Evolutionary conservation across 495 filamentous ascomycete species (phyloP), one percentile per base, ranked within the genome.

Genomic region (Zalerion maritima): DNA sequence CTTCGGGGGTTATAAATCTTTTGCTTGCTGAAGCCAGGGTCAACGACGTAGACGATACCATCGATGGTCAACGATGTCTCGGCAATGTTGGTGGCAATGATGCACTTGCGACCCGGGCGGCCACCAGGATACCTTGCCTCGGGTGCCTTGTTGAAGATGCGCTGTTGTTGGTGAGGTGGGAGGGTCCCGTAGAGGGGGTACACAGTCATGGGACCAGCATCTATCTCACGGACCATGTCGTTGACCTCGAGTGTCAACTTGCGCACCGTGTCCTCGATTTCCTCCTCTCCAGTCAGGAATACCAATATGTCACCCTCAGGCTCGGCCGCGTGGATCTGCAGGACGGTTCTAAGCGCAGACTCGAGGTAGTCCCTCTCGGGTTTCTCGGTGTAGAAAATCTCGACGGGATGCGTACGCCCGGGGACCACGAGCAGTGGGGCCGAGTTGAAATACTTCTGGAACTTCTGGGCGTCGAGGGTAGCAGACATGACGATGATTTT

Each of bases 401-500:
- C 86, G 37, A 99, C 91, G 5, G 89, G 85, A 52, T 93, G 78
- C 4, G 91, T 99, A 45, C 91, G 73, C 40, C 91, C 91, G 15
- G 91, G 91, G 11, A 99, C 91, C 16, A 85, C 85, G 14, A 96
- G 72, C 18, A 96, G 59, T 6, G 91, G 91, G 2, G 91, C 91
- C 45, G 86, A 70, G 52, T 78, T 81, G 66, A 99, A 99, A 54
- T 96, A 99, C n/a, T 70, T 70, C 52, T 96, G 91, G 50, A 99
- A 99, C 50, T 96, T 99, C 48, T 91, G 76, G 1, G 91, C 85
- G 57, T 99, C 91, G 23, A 96, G 64, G 18, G 87, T 96, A 26
- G 87, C 87, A 42, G 86, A 94, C 87, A 96, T 96, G 69, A 96
- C 85, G 38, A 96, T 84, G 39, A 96, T 79, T 59, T 96, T 96